Conservation (phyloP, 2,329 filamentous ascomycete genomes). For the Aspergillus sp. region DNA sequence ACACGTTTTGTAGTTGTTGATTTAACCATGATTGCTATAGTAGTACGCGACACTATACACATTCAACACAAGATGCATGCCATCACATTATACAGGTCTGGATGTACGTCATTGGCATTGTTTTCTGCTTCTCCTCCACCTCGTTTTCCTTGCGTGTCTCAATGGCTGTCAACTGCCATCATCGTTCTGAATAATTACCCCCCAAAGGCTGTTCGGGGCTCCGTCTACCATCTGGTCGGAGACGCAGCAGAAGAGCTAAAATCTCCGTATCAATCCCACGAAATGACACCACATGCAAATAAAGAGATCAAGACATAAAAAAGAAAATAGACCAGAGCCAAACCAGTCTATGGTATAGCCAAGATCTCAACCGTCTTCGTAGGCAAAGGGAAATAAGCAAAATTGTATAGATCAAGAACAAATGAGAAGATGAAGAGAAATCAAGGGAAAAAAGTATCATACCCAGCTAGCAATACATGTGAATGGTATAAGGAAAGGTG, state of each 20-base stretch:
- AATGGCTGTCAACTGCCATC: slow-evolving; percentile 12
- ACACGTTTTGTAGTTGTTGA: not conserved
- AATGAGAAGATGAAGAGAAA: slow-evolving; percentile 18
- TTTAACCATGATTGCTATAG: not conserved
- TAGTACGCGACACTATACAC: not conserved
- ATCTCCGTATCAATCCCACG: slow-evolving; percentile 20
- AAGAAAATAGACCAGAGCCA: slow-evolving; percentile 22
- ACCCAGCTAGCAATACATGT: slow-evolving; percentile 43
- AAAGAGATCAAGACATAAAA: slow-evolving; percentile 18
- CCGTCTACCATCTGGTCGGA: slow-evolving; percentile 9
- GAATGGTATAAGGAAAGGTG: slow-evolving; percentile 29
- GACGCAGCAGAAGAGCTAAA: slow-evolving; percentile 18
- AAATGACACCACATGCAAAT: slow-evolving; percentile 30
- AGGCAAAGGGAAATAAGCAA: slow-evolving; percentile 22
- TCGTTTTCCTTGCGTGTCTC: slow-evolving; percentile 11
- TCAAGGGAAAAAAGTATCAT: slow-evolving; percentile 30
- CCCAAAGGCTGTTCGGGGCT: slow-evolving; percentile 14
- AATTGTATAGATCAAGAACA: slow-evolving; percentile 21
- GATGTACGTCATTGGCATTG: slow-evolving; percentile 11
- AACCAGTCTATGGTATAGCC: slow-evolving; percentile 25
- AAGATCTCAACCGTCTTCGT: slow-evolving; percentile 19
- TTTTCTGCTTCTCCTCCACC: slow-evolving; percentile 14
- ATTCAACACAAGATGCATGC: not conserved
- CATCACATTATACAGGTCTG: slow-evolving; percentile 7
- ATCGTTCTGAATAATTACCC: slow-evolving; percentile 16